Percentiles rank a stretch among this genome's conserved stretches.
phyloP scores from a whole-genome alignment of 805 yeast species.

The Wickerhamomyces canadensis region DNA sequence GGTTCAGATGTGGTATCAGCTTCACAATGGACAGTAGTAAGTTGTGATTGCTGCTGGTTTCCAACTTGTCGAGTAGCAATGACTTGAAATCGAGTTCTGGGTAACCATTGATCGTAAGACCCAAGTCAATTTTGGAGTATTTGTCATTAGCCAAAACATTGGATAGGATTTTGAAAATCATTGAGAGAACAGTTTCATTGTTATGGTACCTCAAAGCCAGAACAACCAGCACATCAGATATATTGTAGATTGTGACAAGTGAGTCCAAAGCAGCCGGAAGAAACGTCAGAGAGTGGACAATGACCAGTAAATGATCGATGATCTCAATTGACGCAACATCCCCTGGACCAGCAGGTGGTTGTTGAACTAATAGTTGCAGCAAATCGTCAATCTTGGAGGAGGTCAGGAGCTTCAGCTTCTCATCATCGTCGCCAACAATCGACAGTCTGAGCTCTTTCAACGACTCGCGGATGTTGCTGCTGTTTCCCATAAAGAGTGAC shows the following conservation, averaged over 20 bases:
- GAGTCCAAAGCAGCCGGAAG: background rate
- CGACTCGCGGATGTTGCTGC: slow-evolving; percentile 1
- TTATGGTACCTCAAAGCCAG: slow-evolving; percentile 1
- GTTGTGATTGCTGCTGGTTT: background rate
- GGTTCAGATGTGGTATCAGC: slow-evolving; percentile 19
- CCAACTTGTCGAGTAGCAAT: background rate
- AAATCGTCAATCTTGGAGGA: background rate
- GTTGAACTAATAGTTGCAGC: background rate
- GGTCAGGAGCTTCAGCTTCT: slow-evolving; percentile 7
- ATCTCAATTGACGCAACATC: background rate
- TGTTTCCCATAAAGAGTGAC: background rate
- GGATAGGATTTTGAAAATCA: slow-evolving; percentile 5
- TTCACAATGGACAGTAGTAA: slow-evolving; percentile 11
- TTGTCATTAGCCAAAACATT: slow-evolving; percentile 1
- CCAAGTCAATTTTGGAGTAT: background rate
- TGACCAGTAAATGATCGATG: slow-evolving; percentile 16
- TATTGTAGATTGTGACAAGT: background rate
- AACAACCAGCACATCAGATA: background rate
- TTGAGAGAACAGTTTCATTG: slow-evolving; percentile 1
- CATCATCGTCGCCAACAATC: slow-evolving; percentile 21
- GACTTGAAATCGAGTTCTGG: background rate
- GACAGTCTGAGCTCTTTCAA: slow-evolving; percentile 13
- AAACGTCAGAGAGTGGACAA: slow-evolving; percentile 18
- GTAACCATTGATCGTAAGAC: background rate
- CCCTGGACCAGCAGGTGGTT: background rate